A percentile compares a stretch with the other conserved stretches of the same genome.
These are phyloP conservation scores for Aspergillus quadrilineatus DNA, from an alignment of 2,329 filamentous ascomycete genomes.

Conservation along the genomic window DNA sequence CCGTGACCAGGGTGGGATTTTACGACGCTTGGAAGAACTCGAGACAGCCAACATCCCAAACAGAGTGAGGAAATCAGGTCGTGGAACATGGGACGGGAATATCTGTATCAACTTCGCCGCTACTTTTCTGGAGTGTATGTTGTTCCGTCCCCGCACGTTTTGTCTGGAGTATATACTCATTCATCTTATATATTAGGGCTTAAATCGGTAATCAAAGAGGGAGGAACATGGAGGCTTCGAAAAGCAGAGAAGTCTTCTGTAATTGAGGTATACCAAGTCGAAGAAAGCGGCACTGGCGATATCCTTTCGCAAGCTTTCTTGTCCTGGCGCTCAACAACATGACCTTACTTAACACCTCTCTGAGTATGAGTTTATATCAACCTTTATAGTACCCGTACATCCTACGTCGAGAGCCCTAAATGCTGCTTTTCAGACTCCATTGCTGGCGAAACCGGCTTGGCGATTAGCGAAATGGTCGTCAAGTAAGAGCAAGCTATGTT, in stretches of 20 bases:
- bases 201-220: constrained; percentile 58
- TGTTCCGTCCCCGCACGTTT: neutral
- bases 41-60: constrained; percentile 76
- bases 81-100: constrained; percentile 82
- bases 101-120: constrained; percentile 88
- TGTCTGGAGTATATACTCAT: neutral
- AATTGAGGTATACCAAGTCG: constrained; percentile 72
- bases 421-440: no score
- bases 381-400: no score
- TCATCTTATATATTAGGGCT: constrained; percentile 52
- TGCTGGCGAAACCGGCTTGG: no score
- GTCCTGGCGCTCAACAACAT: constrained; percentile 57
- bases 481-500: no score
- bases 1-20: constrained; percentile 68
- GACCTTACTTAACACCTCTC: neutral
- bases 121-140: constrained; percentile 71
- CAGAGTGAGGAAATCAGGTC: constrained; percentile 66
- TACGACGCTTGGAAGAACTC: constrained; percentile 73
- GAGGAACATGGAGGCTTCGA: constrained; percentile 79
- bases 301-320: constrained; percentile 77
- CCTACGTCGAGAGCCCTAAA: no score
- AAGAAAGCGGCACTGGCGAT: constrained; percentile 71
- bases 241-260: constrained; percentile 60
- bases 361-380: neutral
- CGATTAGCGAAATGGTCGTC: no score